phyloP scores from a whole-genome alignment of 208 protist species.

The Angomonas ambiguus region DNA sequence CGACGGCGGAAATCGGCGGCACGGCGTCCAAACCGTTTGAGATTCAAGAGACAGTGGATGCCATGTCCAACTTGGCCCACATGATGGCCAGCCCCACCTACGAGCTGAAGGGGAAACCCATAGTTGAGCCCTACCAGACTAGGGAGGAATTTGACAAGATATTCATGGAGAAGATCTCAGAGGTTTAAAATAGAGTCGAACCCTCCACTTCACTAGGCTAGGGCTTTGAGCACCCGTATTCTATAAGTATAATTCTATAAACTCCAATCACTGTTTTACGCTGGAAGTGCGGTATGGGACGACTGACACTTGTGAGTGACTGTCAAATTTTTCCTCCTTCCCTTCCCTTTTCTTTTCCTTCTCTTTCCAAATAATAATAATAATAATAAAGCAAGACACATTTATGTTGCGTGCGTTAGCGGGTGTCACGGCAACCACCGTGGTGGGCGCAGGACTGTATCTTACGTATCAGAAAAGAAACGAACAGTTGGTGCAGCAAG shows the following conservation, averaged over 20 bases:
- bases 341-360: slow-evolving; percentile 3
- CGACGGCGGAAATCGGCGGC: slow-evolving; percentile 28
- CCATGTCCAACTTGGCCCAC: slow-evolving; percentile 79
- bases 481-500: slow-evolving; percentile 25
- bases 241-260: neutral
- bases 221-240: too few relatives aligned
- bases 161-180: slow-evolving; percentile 21
- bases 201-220: too few relatives aligned
- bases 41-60: slow-evolving; percentile 75
- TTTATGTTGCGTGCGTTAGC: slow-evolving; percentile 28
- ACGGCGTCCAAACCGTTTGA: slow-evolving; percentile 58
- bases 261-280: neutral
- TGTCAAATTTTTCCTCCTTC: too few relatives aligned
- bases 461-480: slow-evolving; percentile 19
- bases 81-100: slow-evolving; percentile 33
- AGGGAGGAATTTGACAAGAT: slow-evolving; percentile 30
- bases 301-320: too few relatives aligned
- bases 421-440: slow-evolving; percentile 16
- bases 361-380: neutral
- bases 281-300: too few relatives aligned
- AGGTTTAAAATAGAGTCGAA: neutral
- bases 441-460: slow-evolving; percentile 26
- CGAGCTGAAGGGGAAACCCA: slow-evolving; percentile 25
- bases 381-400: too few relatives aligned
- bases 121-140: slow-evolving; percentile 23